These are phyloP conservation scores for Canariomyces notabilis DNA, from an alignment of 2,329 filamentous ascomycete species.

Conservation along the genomic window DNA sequence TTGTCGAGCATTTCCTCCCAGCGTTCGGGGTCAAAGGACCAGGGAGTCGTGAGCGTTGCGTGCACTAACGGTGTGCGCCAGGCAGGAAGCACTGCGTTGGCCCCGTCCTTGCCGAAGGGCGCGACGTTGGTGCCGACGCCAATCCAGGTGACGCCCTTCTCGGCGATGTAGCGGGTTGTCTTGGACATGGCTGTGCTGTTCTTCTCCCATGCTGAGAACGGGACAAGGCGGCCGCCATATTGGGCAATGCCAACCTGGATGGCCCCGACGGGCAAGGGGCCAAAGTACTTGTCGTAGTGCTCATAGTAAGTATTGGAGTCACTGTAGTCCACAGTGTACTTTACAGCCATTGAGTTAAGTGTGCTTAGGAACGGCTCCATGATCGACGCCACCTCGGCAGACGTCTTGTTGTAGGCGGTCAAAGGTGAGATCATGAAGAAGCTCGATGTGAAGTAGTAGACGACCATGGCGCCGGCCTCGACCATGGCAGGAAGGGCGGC, in stretches of 20 bases:
- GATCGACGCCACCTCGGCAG: conserved; percentile 38
- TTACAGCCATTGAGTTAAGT: conserved; percentile 35
- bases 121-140: conserved; percentile 33
- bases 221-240: conserved; percentile 41
- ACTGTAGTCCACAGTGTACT: conserved; percentile 15
- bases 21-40: conserved; percentile 32
- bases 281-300: conserved; percentile 40
- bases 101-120: conserved; percentile 17
- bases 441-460: conserved; percentile 36
- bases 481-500: conserved; percentile 44
- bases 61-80: conserved; percentile 35
- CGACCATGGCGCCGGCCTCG: conserved; percentile 40
- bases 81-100: conserved; percentile 36
- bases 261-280: conserved; percentile 37
- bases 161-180: conserved; percentile 29
- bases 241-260: conserved; percentile 47
- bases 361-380: conserved; percentile 41
- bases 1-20: conserved; percentile 27
- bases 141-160: conserved; percentile 30
- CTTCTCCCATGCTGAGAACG: conserved; percentile 30
- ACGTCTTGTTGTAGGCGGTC: conserved; percentile 43
- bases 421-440: conserved; percentile 44
- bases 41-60: conserved; percentile 29
- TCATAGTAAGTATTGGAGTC: conserved; percentile 33
- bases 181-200: conserved; percentile 20